A percentile compares a stretch with the other conserved stretches of the same genome.
phyloP scores from a whole-genome alignment of 169 alveolate species.

The Plasmodium billcollinsi region DNA sequence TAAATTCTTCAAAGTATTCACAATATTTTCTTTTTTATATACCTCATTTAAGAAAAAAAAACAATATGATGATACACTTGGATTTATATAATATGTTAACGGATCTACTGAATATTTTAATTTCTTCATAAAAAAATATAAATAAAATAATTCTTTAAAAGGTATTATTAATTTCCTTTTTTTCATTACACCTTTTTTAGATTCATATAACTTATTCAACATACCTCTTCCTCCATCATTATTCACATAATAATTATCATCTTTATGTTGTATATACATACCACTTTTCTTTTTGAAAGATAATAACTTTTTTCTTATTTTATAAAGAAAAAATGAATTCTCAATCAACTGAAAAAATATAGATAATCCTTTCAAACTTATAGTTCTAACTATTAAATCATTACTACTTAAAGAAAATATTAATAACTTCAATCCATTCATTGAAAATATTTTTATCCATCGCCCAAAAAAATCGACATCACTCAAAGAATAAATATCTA shows the following conservation, averaged over 20 bases:
- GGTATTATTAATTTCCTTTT: constrained; percentile 37
- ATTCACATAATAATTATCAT: neutral
- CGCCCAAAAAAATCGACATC: constrained; percentile 75
- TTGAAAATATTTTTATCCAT: constrained; percentile 65
- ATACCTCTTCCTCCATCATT: neutral
- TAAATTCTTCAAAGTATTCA: constrained; percentile 11
- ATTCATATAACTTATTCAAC: neutral
- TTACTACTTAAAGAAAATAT: constrained; percentile 74
- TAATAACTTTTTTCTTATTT: constrained; percentile 43
- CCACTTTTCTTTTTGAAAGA: constrained; percentile 1
- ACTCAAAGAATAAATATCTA: constrained; percentile 29
- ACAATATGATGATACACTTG: constrained; percentile 63
- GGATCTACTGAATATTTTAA: constrained; percentile 75
- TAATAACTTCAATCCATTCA: constrained; percentile 55
- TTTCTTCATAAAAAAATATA: constrained; percentile 72
- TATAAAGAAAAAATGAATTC: constrained; percentile 62
- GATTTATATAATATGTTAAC: constrained; percentile 55
- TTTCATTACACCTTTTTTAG: constrained; percentile 10
- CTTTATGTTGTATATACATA: neutral
- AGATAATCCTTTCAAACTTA: constrained; percentile 75
- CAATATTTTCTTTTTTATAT: neutral
- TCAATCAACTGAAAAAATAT: constrained; percentile 66
- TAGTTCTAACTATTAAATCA: constrained; percentile 66
- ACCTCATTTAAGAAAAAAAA: constrained; percentile 56
- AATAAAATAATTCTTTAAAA: constrained; percentile 64